phyloP scores from a whole-genome alignment of 192 early-diverging fungal genomes.

The Entomortierella parvispora region DNA sequence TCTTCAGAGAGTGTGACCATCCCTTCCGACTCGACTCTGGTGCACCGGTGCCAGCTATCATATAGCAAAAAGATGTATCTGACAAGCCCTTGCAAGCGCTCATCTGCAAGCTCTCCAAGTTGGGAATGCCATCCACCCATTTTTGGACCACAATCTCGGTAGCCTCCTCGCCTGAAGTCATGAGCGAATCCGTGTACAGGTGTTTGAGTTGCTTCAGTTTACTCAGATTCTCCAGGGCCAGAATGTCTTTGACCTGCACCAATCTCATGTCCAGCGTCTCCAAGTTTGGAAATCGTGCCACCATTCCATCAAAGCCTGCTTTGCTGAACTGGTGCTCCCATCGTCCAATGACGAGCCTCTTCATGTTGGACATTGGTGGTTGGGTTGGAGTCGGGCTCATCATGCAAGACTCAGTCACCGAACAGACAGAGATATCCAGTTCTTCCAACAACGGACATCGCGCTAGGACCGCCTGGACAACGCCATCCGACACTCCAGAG shows the following conservation, averaged over 20 bases:
- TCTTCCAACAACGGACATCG: constrained; percentile 41
- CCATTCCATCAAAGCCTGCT: constrained; percentile 27
- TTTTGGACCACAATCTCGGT: constrained; percentile 15
- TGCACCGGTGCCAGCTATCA: constrained; percentile 14
- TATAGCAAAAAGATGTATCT: constrained; percentile 11
- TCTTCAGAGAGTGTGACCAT: constrained; percentile 36
- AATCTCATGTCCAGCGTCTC: constrained; percentile 29
- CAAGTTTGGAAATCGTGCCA: constrained; percentile 28
- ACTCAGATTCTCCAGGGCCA: constrained; percentile 21
- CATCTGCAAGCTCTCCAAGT: constrained; percentile 37
- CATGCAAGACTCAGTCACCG: constrained; percentile 23
- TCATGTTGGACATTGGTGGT: constrained; percentile 15
- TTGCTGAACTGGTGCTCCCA: constrained; percentile 12
- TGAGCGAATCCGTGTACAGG: constrained; percentile 30
- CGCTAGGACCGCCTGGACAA: constrained; percentile 10
- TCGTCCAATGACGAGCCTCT: constrained; percentile 32
- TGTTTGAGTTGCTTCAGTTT: constrained; percentile 25
- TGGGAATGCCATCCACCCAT: constrained; percentile 39
- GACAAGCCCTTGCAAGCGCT: constrained; percentile 36
- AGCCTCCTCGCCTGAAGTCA: constrained; percentile 13
- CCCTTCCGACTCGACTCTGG: constrained; percentile 13
- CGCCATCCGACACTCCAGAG: constrained; percentile 14
- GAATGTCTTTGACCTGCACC: constrained; percentile 19
- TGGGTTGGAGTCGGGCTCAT: constrained; percentile 10
- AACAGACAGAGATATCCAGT: constrained; percentile 36